A percentile compares a stretch with the other conserved stretches of the same genome.
Conservation (phyloP, 148 eudicot genomes). For the Rhododendron ovatum region DNA sequence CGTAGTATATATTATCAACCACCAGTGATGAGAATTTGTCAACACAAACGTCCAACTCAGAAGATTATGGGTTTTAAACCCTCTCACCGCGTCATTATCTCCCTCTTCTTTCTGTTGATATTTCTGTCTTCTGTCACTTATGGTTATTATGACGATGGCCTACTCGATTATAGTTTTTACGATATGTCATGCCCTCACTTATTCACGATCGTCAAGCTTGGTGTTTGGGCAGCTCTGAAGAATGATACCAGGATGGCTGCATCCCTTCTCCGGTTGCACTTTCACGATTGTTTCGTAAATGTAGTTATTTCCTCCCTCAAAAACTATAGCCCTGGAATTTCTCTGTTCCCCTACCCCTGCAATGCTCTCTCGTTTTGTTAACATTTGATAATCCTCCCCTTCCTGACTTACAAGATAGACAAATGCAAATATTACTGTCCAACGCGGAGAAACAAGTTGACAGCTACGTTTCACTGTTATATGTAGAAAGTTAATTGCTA, state of each 20-base stretch:
- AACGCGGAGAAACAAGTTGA: not conserved
- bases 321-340: not conserved
- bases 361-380: not conserved
- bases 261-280: slow-evolving; percentile 52
- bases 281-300: slow-evolving; percentile 55
- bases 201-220: slow-evolving; percentile 26
- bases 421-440: not conserved
- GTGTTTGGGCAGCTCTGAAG: slow-evolving; percentile 38
- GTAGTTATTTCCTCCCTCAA: slow-evolving; percentile 15
- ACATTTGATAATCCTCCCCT: not conserved
- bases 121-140: not conserved
- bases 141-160: slow-evolving; percentile 28
- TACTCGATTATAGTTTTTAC: slow-evolving; percentile 33
- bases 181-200: slow-evolving; percentile 39
- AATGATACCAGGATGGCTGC: slow-evolving; percentile 51
- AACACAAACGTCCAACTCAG: not conserved
- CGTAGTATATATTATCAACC: slow-evolving; percentile 18
- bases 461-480: not conserved
- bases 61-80: slow-evolving; percentile 9
- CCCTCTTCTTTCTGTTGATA: slow-evolving; percentile 6
- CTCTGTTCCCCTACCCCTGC: not conserved
- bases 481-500: not conserved
- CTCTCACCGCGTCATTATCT: not conserved
- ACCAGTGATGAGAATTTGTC: not conserved
- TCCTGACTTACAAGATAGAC: not conserved